These are phyloP conservation scores for Neocallimastix lanati DNA, from an alignment of 192 early-diverging fungal species.

Conservation along the genomic window DNA sequence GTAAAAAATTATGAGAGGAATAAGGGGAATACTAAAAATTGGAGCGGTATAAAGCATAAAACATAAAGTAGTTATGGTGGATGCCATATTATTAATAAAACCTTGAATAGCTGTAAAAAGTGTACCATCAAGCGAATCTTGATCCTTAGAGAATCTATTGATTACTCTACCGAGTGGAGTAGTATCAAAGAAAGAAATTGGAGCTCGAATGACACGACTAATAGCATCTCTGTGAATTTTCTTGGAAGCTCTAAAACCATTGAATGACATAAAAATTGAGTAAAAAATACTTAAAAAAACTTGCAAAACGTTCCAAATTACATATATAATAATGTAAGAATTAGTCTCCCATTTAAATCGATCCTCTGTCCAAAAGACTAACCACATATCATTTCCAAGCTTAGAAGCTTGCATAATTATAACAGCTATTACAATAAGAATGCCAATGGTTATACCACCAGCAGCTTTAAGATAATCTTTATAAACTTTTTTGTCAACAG, in stretches of 20 bases:
- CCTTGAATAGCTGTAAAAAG: constrained; percentile 46
- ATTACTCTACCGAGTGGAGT: constrained; percentile 76
- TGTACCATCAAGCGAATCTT: constrained; percentile 43
- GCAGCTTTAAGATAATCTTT: constrained; percentile 44
- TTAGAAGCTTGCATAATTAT: constrained; percentile 28
- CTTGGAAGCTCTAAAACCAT: constrained; percentile 39
- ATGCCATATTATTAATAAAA: constrained; percentile 35
- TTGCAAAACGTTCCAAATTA: constrained; percentile 38
- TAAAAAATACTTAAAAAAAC: constrained; percentile 26
- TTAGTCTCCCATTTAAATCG: constrained; percentile 1
- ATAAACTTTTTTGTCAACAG: constrained; percentile 49
- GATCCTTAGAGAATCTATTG: constrained; percentile 78
- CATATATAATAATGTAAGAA: constrained; percentile 49
- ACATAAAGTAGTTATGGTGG: constrained; percentile 38
- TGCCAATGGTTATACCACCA: constrained; percentile 29
- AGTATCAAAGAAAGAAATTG: constrained; percentile 68
- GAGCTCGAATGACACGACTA: constrained; percentile 46
- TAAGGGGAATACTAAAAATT: constrained; percentile 18
- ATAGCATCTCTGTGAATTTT: too few relatives aligned
- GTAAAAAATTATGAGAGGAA: constrained; percentile 14
- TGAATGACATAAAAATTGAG: constrained; percentile 39
- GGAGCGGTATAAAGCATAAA: constrained; percentile 22
- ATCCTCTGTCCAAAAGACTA: too few relatives aligned
- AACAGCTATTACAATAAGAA: constrained; percentile 24
- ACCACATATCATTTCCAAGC: constrained; percentile 20